A percentile compares a stretch with the other conserved stretches of the same genome.
These are phyloP conservation scores for Podaxis sp. DNA, from an alignment of 768 basidiomycete species.

Conservation along the genomic window DNA sequence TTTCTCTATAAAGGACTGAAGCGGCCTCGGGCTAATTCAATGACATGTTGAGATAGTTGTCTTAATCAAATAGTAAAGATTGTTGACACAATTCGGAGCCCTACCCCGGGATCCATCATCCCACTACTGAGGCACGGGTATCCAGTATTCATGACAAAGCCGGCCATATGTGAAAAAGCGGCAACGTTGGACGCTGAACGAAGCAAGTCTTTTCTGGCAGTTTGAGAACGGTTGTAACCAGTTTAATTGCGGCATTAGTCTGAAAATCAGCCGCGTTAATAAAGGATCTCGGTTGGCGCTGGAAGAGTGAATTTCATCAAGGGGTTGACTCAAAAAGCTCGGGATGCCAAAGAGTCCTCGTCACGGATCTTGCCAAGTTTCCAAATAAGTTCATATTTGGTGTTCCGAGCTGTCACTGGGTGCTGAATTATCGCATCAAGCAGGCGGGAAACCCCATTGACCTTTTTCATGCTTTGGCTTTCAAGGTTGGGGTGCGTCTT, in stretches of 20 bases:
- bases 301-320: constrained; percentile 25
- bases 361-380: constrained; percentile 23
- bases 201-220: background rate
- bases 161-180: constrained; percentile 8
- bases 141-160: background rate
- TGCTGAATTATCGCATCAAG: background rate
- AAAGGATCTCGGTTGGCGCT: constrained; percentile 22
- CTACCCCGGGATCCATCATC: too few species aligned
- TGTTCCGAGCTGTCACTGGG: too few species aligned
- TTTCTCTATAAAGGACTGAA: constrained; percentile 5
- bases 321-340: constrained; percentile 22
- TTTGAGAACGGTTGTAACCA: constrained; percentile 22
- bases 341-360: constrained; percentile 21
- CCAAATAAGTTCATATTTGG: constrained; percentile 14
- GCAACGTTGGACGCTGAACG: background rate
- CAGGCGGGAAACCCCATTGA: constrained; percentile 24
- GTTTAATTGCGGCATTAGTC: constrained; percentile 24
- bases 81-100: too few species aligned
- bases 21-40: background rate
- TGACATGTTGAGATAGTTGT: background rate
- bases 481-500: constrained; percentile 24
- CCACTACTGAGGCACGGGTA: too few species aligned
- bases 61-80: too few species aligned
- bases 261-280: constrained; percentile 21
- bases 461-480: constrained; percentile 23